These are phyloP conservation scores for Elaeagnus macrophylla DNA, from an alignment of 306 rosid genomes.

Conservation along the genomic window DNA sequence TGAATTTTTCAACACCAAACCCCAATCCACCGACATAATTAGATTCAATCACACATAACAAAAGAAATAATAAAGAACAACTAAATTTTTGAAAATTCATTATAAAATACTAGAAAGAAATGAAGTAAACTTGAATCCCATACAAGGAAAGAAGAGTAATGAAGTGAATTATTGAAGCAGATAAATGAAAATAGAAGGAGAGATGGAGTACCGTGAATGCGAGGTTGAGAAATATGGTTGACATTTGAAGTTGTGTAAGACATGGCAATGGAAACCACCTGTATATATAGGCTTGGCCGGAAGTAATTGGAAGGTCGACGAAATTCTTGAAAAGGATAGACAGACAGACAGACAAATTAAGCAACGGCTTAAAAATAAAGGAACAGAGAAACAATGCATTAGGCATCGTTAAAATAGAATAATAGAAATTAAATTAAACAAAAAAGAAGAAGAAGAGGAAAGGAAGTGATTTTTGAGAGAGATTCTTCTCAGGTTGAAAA, in stretches of 20 bases:
- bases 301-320: constrained; percentile 6
- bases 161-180: not conserved
- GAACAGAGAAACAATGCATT: constrained; percentile 30
- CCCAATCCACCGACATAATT: not conserved
- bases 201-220: constrained; percentile 56
- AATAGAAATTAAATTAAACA: not conserved
- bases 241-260: constrained; percentile 41
- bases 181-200: not conserved
- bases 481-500: constrained; percentile 96
- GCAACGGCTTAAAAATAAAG: constrained; percentile 31
- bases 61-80: too few species aligned
- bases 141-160: not conserved
- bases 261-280: constrained; percentile 24
- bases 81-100: too few species aligned
- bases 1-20: constrained; percentile 24
- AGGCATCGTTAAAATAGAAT: constrained; percentile 39
- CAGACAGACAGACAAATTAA: constrained; percentile 3
- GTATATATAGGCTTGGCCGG: constrained; percentile 33
- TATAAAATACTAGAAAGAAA: too few species aligned
- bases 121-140: too few species aligned
- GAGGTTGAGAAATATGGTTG: constrained; percentile 77
- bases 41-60: too few species aligned
- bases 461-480: constrained; percentile 38
- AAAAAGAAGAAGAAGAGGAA: constrained; percentile 26
- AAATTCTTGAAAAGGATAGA: constrained; percentile 11